Base-by-base conservation (phyloP, 495 filamentous ascomycete genomes). In the Penicillium dipodomyicola region DNA sequence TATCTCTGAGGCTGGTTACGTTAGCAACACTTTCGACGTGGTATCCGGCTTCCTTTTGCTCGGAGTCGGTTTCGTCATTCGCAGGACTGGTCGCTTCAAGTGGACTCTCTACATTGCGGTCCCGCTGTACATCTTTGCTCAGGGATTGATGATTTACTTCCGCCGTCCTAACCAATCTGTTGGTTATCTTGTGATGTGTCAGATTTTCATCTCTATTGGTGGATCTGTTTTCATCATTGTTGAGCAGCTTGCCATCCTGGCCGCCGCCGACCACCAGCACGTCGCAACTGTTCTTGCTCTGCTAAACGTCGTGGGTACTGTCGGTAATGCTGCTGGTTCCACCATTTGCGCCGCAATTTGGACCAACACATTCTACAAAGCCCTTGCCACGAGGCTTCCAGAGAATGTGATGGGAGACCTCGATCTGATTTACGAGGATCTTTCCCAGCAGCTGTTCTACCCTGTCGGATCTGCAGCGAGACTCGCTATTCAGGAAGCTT, bases 131-230 rank as follows among this genome's bases (percentile, higher is more conserved):
- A 75, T 87, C 42, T 78, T 87, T 27, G 77, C 56, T 1, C 57
- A 63, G 33, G 80, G 86, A 27, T 77, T 87, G 49, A 80, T 87
- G 79, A 87, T 74, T 61, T 78, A 69, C 59, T 89, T 88, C 79
- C 82, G 86, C 41, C 81, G 82, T 19, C 76, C 81, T 53, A 68
- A 76, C 49, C 71, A 72, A 30, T 59, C 73, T 40, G 70, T 88
- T 33, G 85, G 84, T 20, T 87, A 84, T 66, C 74, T 90, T 40
- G 72, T 88, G 62, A 87, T 88, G 82, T 85, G 80, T 60, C 84
- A 90, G 63, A 85, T 90, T 65, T 82, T 88, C 68, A 87, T 88
- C 61, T 81, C 86, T 23, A 77, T 90, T 40, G 74, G 76, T 40
- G 85, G 83, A 23, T 73, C 79, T 37, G 78, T 77, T 3, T 67